phyloP scores from a whole-genome alignment of 306 rosid species.

The Amphicarpaea edgeworthii region DNA sequence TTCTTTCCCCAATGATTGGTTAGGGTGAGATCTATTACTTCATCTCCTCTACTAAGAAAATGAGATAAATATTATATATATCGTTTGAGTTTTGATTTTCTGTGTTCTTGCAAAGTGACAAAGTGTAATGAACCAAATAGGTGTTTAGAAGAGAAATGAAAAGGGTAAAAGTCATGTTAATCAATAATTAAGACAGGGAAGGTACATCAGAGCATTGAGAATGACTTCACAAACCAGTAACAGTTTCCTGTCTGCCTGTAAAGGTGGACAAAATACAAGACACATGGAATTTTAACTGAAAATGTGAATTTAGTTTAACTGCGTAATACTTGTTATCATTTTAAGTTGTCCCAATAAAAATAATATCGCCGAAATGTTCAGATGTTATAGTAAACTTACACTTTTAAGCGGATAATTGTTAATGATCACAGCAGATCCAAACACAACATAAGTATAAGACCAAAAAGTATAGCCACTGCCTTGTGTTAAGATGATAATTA shows the following conservation, averaged over 20 bases:
- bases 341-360: background rate
- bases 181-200: background rate
- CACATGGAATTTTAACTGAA: background rate
- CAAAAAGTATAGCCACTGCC: background rate
- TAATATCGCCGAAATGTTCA: background rate
- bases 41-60: background rate
- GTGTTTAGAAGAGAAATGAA: background rate
- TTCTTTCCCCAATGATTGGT: conserved; percentile 37
- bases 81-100: background rate
- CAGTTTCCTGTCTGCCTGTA: background rate
- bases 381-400: background rate
- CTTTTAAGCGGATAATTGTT: background rate
- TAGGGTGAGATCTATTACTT: conserved; percentile 27
- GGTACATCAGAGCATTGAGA: background rate
- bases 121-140: background rate
- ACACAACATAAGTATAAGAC: background rate
- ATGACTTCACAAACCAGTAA: background rate
- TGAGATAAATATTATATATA: background rate
- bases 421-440: background rate
- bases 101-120: background rate
- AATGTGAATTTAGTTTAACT: background rate
- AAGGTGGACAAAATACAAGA: background rate
- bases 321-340: background rate
- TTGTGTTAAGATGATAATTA: background rate
- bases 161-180: background rate